Evolutionary conservation across 306 rosid genomes (phyloP), one percentile per base, ranked within the genome.

Genomic region (Fragaria ananassa): DNA sequence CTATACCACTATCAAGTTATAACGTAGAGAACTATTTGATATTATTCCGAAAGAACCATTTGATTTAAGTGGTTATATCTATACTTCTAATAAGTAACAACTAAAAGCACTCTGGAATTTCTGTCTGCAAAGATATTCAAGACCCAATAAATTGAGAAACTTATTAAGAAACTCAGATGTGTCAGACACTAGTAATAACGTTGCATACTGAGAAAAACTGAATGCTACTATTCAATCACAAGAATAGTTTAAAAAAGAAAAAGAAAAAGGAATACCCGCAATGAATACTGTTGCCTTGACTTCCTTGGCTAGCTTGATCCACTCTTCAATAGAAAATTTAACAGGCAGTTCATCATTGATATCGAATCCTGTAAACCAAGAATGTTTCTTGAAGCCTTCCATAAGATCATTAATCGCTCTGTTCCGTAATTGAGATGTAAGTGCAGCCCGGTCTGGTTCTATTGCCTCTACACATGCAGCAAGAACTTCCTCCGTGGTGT

Each of bases 401-500:
- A 76, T 86, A 39, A 94, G 97, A 79, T 90, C 93, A 76, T 83
- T 70, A 79, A 89, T 70, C 77, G 90, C 96, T 80, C 62, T 86
- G 78, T 86, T 83, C 57, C 97, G 85, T 68, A 94, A 83, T 53
- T 83, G 75, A 83, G 97, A 89, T 75, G 97, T 92, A 81, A 90
- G 70, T 56, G 91, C 95, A 67, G 87, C 95, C 51, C 89, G 88
- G 56, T 83, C 86, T 75, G 98, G 96, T 75, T 94, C 96, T 79
- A 89, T 86, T 63, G 96, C 95, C 83, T 94, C 97, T 27, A 79
- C 63, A 81, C 98, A 91, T 57, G 97, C 97, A 73, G 82, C 95
- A 82, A 94, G 91, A 81, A 94, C 98, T 85, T 94, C 98, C 84
- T 94, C 98, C 8, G 96, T 92, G 77, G 98, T 94, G 89, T 94